Conservation (phyloP, 345 rosid genomes). For the Eucalyptus cloeziana region DNA sequence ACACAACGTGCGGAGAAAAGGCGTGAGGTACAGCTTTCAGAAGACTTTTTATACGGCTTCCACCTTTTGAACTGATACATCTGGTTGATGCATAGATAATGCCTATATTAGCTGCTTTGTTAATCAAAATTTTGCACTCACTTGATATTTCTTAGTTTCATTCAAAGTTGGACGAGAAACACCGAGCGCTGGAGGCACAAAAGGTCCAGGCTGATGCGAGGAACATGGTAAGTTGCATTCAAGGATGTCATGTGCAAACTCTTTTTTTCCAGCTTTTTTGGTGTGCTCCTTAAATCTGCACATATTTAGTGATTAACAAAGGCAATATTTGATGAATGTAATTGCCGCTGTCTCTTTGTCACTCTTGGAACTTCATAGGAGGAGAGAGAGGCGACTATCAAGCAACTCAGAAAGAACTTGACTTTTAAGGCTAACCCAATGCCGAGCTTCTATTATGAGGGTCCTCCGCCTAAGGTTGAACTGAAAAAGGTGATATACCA, state of each 20-base stretch:
- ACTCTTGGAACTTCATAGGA: constrained; percentile 27
- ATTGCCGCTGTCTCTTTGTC: neutral
- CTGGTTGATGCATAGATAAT: neutral
- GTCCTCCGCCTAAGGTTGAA: constrained; percentile 78
- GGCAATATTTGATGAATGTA: neutral
- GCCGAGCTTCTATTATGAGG: constrained; percentile 80
- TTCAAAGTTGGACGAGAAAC: constrained; percentile 75
- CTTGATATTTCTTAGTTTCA: constrained; percentile 34
- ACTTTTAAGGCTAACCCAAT: constrained; percentile 74
- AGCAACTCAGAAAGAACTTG: constrained; percentile 70
- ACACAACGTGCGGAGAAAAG: constrained; percentile 81
- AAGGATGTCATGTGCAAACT: neutral
- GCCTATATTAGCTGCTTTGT: neutral
- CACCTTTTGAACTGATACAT: neutral
- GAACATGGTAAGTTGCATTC: constrained; percentile 36
- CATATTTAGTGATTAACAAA: neutral
- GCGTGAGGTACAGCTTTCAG: constrained; percentile 45
- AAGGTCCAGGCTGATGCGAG: constrained; percentile 61
- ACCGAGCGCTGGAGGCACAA: constrained; percentile 77
- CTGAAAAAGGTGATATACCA: constrained; percentile 55
- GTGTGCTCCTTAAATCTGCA: neutral
- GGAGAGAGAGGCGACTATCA: constrained; percentile 78
- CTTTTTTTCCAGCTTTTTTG: neutral
- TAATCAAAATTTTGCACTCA: neutral
- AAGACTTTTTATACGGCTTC: neutral